Conservation (phyloP, 164 flowering plant genomes). For the Vitis amurensis region DNA sequence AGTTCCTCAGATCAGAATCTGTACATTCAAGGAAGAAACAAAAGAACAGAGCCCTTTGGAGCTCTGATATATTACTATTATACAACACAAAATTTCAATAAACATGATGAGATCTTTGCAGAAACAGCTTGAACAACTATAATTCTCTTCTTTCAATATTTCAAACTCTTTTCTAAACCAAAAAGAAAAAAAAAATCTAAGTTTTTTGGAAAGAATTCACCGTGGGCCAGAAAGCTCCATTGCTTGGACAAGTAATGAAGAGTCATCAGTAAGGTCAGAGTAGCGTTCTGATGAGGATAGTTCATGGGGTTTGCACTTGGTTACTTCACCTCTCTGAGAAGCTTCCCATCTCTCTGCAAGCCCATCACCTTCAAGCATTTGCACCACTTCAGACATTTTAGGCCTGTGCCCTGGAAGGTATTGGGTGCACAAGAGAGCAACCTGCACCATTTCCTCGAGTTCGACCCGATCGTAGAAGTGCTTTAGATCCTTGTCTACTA, state of each 20-base stretch:
- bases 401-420: conserved; percentile 73
- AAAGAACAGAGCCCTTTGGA: conserved; percentile 13
- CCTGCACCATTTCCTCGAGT: conserved; percentile 81
- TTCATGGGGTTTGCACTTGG: conserved; percentile 47
- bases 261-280: conserved; percentile 81
- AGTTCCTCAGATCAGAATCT: conserved; percentile 22
- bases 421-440: conserved; percentile 72
- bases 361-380: conserved; percentile 88
- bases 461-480: conserved; percentile 67
- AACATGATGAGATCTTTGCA: neutral
- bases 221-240: conserved; percentile 85
- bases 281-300: conserved; percentile 71
- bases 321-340: conserved; percentile 55
- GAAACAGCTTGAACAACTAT: conserved; percentile 5
- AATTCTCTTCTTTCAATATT: conserved; percentile 1
- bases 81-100: conserved; percentile 15
- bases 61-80: conserved; percentile 22
- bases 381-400: conserved; percentile 77
- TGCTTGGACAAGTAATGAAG: conserved; percentile 70
- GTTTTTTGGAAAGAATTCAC: conserved; percentile 25
- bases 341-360: conserved; percentile 87
- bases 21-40: conserved; percentile 22
- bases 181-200: neutral
- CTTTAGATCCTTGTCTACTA: conserved; percentile 78
- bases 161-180: neutral